Percentiles rank a stretch among this genome's conserved stretches.
Evolutionary conservation across 805 yeast genomes (phyloP).

Genomic region (Nakazawaea peltata): DNA sequence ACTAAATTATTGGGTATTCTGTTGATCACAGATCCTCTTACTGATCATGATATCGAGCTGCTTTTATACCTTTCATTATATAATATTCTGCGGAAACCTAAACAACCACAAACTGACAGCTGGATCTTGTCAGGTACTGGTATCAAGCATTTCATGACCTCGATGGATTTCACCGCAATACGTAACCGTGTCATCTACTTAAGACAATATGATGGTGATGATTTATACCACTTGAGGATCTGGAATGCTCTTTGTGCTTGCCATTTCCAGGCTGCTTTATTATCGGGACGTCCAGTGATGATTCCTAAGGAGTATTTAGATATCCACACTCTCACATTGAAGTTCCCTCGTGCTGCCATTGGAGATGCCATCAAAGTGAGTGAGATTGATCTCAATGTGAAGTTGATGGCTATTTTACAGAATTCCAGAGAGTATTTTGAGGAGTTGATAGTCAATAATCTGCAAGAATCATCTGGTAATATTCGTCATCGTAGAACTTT

Average conservation of each 20-base stretch:
- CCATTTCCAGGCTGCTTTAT: slow-evolving; percentile 42
- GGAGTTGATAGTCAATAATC: not conserved
- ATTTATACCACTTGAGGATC: slow-evolving; percentile 46
- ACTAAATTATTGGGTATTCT: slow-evolving; percentile 41
- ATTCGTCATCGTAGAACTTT: no score
- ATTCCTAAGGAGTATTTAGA: slow-evolving; percentile 30
- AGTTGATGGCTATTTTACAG: slow-evolving; percentile 15
- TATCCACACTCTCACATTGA: slow-evolving; percentile 33
- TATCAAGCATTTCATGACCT: slow-evolving; percentile 36
- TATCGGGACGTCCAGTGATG: slow-evolving; percentile 38
- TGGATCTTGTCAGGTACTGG: slow-evolving; percentile 48
- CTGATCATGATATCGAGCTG: slow-evolving; percentile 56
- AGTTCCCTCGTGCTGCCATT: slow-evolving; percentile 40
- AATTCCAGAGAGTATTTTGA: slow-evolving; percentile 10
- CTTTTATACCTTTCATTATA: slow-evolving; percentile 46
- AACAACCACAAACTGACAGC: slow-evolving; percentile 43
- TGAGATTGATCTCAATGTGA: slow-evolving; percentile 32
- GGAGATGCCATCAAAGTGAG: slow-evolving; percentile 50
- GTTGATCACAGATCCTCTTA: slow-evolving; percentile 40
- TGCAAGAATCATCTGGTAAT: not conserved
- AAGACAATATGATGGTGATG: slow-evolving; percentile 22
- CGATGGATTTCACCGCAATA: slow-evolving; percentile 37
- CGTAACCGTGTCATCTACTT: slow-evolving; percentile 24
- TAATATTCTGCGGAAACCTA: slow-evolving; percentile 45
- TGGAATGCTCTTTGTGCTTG: slow-evolving; percentile 44